These are phyloP conservation scores for Pseudogymnoascus sp. DNA, from an alignment of 2,329 filamentous ascomycete species.

Conservation along the genomic window DNA sequence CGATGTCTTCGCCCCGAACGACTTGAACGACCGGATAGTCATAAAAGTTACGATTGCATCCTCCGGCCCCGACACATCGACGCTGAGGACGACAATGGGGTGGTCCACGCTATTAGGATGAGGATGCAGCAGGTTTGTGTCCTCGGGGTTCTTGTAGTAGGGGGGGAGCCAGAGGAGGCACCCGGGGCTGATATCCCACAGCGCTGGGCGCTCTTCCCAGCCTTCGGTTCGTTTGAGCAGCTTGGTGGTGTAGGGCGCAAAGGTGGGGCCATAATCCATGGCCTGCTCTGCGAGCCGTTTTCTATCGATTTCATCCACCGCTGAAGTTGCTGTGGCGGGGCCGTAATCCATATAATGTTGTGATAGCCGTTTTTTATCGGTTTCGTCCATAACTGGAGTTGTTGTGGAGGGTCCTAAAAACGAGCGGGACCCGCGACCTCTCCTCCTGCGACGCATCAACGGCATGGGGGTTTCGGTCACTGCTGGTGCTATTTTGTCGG, in stretches of 20 bases:
- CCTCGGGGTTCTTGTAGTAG: background rate
- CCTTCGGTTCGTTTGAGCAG: background rate
- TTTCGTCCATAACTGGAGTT: background rate
- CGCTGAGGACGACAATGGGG: background rate
- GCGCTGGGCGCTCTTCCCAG: background rate
- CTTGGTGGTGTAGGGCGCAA: conserved; percentile 1
- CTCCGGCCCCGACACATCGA: background rate
- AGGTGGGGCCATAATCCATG: background rate
- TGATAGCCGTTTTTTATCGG: background rate
- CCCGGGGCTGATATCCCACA: background rate
- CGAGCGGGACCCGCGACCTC: too few relatives aligned
- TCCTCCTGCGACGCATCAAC: too few relatives aligned
- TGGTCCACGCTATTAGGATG: background rate
- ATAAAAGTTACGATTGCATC: background rate
- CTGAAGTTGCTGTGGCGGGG: background rate
- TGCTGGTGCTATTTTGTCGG: too few relatives aligned
- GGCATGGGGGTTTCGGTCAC: too few relatives aligned
- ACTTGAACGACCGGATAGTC: background rate
- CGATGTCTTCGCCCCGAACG: background rate
- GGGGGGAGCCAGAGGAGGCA: background rate
- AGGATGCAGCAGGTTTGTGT: background rate
- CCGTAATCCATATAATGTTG: background rate
- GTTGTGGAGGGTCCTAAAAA: background rate
- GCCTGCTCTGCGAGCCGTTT: background rate
- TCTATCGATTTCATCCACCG: background rate